These are phyloP conservation scores for Brassica napus DNA, from an alignment of 345 rosid genomes.

Conservation along the genomic window DNA sequence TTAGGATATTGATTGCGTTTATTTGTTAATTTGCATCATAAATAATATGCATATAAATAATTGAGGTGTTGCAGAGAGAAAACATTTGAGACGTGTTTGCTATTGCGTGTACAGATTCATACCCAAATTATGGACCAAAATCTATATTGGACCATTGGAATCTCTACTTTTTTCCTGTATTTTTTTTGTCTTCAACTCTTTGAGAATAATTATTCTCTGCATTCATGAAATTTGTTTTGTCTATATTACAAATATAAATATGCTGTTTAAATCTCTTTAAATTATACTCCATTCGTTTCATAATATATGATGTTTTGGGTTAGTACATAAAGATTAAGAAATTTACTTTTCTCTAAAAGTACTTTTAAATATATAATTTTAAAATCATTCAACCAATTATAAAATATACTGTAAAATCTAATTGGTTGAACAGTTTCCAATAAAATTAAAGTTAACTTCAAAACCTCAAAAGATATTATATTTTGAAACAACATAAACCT, in stretches of 20 bases:
- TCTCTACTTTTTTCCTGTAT: conserved; percentile 16
- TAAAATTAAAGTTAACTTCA: too few species aligned
- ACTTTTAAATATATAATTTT: too few species aligned
- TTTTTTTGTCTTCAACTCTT: conserved; percentile 15
- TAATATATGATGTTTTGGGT: too few species aligned
- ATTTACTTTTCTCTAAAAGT: too few species aligned
- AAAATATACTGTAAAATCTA: too few species aligned
- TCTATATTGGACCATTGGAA: conserved; percentile 26
- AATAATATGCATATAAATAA: not conserved
- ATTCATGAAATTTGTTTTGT: not conserved
- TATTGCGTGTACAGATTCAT: conserved; percentile 18
- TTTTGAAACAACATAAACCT: too few species aligned
- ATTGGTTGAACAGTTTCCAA: too few species aligned
- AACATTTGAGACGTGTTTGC: conserved; percentile 7
- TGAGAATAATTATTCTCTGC: conserved; percentile 19
- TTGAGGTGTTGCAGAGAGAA: conserved; percentile 3
- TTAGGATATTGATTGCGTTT: not conserved
- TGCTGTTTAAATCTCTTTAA: not conserved
- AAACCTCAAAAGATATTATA: too few species aligned
- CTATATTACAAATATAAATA: not conserved
- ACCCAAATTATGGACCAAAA: conserved; percentile 1
- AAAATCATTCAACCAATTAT: too few species aligned
- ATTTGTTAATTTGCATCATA: not conserved
- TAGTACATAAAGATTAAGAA: too few species aligned
- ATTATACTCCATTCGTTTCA: too few species aligned